Percentiles rank a stretch among this genome's conserved stretches.
Conservation (phyloP, 1,284 basidiomycete species). For the Cryptococcus sp. region DNA sequence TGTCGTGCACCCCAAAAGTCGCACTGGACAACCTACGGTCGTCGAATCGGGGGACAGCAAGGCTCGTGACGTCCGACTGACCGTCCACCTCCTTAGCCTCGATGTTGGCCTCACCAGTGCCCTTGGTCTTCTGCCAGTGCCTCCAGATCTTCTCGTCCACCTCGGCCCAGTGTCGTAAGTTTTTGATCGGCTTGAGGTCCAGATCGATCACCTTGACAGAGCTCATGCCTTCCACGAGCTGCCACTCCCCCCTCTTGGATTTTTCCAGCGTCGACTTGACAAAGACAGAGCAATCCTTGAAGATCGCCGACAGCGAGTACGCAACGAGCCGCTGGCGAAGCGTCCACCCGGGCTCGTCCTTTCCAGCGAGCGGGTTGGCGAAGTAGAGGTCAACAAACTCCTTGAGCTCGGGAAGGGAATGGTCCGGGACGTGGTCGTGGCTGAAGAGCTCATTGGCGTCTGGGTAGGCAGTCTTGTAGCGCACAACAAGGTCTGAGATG, state of each 20-base stretch:
- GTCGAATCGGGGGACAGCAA: no score
- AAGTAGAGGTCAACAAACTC: constrained; percentile 60
- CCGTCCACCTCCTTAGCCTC: no score
- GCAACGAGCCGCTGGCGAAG: constrained; percentile 56
- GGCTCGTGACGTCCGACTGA: no score
- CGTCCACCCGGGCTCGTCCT: constrained; percentile 23
- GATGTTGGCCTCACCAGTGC: no score
- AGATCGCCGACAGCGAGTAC: constrained; percentile 82
- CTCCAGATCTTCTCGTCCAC: constrained; percentile 65
- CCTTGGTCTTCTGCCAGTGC: constrained; percentile 47
- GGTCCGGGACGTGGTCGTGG: constrained; percentile 47
- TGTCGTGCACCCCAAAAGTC: background rate
- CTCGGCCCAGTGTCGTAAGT: constrained; percentile 67
- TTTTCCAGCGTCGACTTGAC: constrained; percentile 47
- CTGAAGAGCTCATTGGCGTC: constrained; percentile 22
- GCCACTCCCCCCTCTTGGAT: constrained; percentile 2
- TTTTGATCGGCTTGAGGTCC: constrained; percentile 70
- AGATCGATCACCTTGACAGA: constrained; percentile 74
- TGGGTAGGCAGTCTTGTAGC: constrained; percentile 25
- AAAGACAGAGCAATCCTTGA: constrained; percentile 94
- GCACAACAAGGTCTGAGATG: constrained; percentile 52
- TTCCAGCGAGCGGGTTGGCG: constrained; percentile 23
- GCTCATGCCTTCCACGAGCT: constrained; percentile 16
- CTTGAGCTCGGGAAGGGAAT: constrained; percentile 59
- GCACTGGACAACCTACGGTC: no score